Evolutionary conservation across 768 basidiomycete genomes (phyloP), one percentile per base, ranked within the genome.

Genomic region (Paxillus rubicundulus): DNA sequence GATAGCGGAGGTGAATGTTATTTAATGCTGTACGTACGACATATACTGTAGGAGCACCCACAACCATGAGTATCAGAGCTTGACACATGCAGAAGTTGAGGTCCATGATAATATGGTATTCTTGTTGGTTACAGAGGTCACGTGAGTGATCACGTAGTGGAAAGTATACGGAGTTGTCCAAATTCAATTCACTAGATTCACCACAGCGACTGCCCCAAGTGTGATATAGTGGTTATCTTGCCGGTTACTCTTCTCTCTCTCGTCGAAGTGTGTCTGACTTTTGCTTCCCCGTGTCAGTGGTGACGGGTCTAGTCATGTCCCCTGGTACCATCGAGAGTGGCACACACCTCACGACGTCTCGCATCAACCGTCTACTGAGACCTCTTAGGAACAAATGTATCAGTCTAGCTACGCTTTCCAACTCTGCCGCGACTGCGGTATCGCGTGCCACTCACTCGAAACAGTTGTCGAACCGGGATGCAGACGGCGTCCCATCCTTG

Each of bases 321-420:
- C 38, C 44, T 9, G 46, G 33, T 38, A 47, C 49, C 49, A 45
- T 50, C 10, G 68, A 64, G 30, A 53, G 49, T 45, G 59, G 61
- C 57, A 47, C 57, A 58, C 66, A 68, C 18, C 65, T 78, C 40
- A 71, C 75, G 1, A 69, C 70, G 7, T 67, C 75, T 20, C 70
- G 73, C 20, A 70, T 78, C 54, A 72, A 72, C 49, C 74, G 80
- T 40, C 66, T 79, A 10, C 65, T 81, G 18, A 68, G 80, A 30
- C 77, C 80, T 18, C 71, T 82, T 32, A 73, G 75, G 44, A 74
- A 69, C 58, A 79, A 78, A 61, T 80, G 77, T 54, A 66, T 63
- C 36, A 65, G 58, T 32, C 60, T 81, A 18, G 71, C 68, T n/a
- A 39, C 65, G 18, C 53, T 67, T 27, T 47, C 56, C 9, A 54